These are phyloP conservation scores for Xerocomellus dryophilus DNA, from an alignment of 768 basidiomycete genomes.

Conservation along the genomic window DNA sequence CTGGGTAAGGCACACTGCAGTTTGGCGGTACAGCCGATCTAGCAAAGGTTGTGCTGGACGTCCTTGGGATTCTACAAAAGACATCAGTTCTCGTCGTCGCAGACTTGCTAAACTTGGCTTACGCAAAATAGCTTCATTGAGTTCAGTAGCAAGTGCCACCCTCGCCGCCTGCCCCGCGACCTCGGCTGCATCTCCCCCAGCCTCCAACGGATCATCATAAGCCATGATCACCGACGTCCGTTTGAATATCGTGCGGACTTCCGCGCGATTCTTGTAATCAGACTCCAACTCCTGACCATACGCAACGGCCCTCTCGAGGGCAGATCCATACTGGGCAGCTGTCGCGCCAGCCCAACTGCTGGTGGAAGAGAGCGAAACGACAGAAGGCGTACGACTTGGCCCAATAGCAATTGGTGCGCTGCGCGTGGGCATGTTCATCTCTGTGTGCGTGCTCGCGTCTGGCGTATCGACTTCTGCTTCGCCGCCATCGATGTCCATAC, in stretches of 20 bases:
- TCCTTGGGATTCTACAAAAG: constrained; percentile 66
- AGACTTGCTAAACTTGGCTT: constrained; percentile 24
- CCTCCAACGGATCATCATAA: constrained; percentile 69
- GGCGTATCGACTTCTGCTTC: constrained; percentile 32
- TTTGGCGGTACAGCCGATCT: constrained; percentile 77
- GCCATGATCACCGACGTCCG: constrained; percentile 79
- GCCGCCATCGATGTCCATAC: constrained; percentile 53
- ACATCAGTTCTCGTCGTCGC: constrained; percentile 1
- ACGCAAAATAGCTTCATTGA: constrained; percentile 85
- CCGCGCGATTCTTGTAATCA: constrained; percentile 63
- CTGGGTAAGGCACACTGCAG: constrained; percentile 62
- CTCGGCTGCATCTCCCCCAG: constrained; percentile 61
- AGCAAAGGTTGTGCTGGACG: constrained; percentile 67
- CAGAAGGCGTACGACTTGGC: constrained; percentile 29
- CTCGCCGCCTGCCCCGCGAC: constrained; percentile 69
- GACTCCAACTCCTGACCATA: constrained; percentile 71
- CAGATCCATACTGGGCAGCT: constrained; percentile 48
- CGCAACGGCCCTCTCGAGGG: constrained; percentile 62
- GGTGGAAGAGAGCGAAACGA: constrained; percentile 27
- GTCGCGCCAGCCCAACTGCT: constrained; percentile 25
- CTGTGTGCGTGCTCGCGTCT: constrained; percentile 10
- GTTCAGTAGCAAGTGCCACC: constrained; percentile 63
- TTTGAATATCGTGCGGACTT: constrained; percentile 64
- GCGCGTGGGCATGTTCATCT: constrained; percentile 12
- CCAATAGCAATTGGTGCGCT: constrained; percentile 31